Conservation (phyloP, 805 yeast species). For the Saccharomycopsis fermentans region DNA sequence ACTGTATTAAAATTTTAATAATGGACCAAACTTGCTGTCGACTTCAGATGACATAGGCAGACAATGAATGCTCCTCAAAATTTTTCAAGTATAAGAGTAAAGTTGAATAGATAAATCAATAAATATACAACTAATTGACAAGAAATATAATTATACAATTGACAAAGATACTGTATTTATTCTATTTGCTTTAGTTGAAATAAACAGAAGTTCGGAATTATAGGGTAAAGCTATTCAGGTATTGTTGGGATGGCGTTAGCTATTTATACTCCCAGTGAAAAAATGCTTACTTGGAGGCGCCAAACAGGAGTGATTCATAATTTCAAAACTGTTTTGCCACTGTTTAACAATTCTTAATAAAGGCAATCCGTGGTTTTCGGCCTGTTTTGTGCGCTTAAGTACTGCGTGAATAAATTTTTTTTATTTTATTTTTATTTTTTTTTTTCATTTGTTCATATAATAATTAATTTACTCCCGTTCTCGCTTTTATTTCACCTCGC, state of each 20-base stretch:
- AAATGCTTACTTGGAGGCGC: not conserved
- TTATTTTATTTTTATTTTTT: not conserved
- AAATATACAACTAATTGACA: not conserved
- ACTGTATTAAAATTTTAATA: no score
- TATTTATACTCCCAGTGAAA: conserved; percentile 1
- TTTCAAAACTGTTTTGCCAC: not conserved
- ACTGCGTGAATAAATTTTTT: not conserved
- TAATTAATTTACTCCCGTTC: not conserved
- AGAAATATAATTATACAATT: not conserved
- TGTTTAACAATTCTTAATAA: not conserved
- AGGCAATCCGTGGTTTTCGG: not conserved
- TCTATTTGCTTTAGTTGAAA: not conserved
- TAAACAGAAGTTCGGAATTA: not conserved
- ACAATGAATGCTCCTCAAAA: not conserved
- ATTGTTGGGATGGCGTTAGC: not conserved
- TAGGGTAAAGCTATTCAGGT: not conserved
- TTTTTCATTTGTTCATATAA: not conserved
- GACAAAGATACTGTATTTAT: not conserved
- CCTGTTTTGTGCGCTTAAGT: not conserved
- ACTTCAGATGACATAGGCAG: not conserved
- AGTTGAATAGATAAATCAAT: not conserved
- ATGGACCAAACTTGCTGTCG: not conserved
- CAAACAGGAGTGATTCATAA: not conserved
- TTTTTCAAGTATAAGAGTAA: not conserved
- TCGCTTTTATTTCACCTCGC: no score